Base-by-base conservation (phyloP, 2,329 filamentous ascomycete species). In the Cercospora zeina region DNA sequence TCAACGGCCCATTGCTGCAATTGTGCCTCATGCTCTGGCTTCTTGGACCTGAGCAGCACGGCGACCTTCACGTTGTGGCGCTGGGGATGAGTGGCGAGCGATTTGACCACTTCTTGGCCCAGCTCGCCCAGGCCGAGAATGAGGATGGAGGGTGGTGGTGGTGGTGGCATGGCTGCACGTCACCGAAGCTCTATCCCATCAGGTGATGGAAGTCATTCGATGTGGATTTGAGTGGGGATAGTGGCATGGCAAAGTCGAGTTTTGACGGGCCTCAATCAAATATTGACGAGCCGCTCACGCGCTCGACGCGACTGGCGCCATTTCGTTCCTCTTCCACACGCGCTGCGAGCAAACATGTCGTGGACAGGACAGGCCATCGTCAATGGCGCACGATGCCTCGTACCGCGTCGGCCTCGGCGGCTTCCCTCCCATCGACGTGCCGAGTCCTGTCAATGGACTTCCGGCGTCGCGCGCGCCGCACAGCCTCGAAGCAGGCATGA, bases 61-160 rank as follows among this genome's bases (percentile, higher is more conserved):
- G 81, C 78, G 16, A 87, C 71, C n/a, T 72, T 72, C 7, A 71
- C 73, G 14, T 65, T 60, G n/a, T 68, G 31, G 21, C 75, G 75
- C 37, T 75, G 69, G 0, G 81, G 78, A 65, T 87, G 82, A 0
- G 66, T 54, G 13, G 77, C 71, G 7, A 89, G 78, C 10, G 80
- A 77, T 33, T 78, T 72, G 14, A 89, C 75, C 61, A 89, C 77
- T 14, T 82, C 78, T 4, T 78, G 75, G 54, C 87, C 87, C 13
- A 89, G 82, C 75, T 89, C 87, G 62, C 87, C 87, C n/a, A 84
- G 84, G 57, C 87, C 87, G 62, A 90, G 76, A 55, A 89, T 78
- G 54, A 89, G 84, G 61, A 88, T 76, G 10, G 64, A 63, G 2
- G 21, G 5, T 14, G 53, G 36, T 34, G 54, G 16, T 51, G 21